Base-by-base conservation (phyloP, 306 rosid species). In the Chamaecrista fasciculata region DNA sequence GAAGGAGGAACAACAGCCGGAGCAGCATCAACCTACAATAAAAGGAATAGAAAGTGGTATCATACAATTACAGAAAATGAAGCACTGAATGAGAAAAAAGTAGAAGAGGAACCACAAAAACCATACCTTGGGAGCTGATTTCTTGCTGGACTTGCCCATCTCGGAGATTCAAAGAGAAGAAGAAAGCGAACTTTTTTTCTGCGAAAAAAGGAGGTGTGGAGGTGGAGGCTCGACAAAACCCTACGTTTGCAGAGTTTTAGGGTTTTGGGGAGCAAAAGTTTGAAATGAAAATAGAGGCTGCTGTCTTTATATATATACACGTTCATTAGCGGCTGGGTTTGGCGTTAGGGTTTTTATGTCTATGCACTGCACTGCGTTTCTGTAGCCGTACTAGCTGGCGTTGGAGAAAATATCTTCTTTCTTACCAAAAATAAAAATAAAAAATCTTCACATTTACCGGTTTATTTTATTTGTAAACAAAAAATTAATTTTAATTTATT, bases 61-160 rank as follows among this genome's bases (percentile, higher is more conserved):
- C 3, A 4, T 0, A 62, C 0, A 62, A 19, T 2, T 2, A 7
- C 5, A 11, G 8, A 8, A 1, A 26, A 3, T 0, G 0, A 0
- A 8, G 50, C 4, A 11, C 3, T 28, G 36, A 11, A 29, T 3
- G 25, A 40, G 37, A 69, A 6, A 6, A 12, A 8, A 34, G 11
- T 23, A 12, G 18, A 68, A 1, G 3, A 60, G 0, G 3, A 63
- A 1, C 2, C 23, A 43, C 11, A 8, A 58, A 36, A 65, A 62
- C 0, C 72, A 9, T 73, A 90, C 97, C 4, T 93, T 88, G 69
- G 86, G 3, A 33, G 81, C 90, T 1, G 98, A 85, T 46, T 93
- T 90, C 87, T 87, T 92, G 88, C 91, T 87, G 5, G 90, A 76
- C 75, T 90, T 93, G 44, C 85, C 86, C 98, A 93, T 92, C 16